phyloP scores from a whole-genome alignment of 2,329 filamentous ascomycete genomes.

The Fusarium setosum region DNA sequence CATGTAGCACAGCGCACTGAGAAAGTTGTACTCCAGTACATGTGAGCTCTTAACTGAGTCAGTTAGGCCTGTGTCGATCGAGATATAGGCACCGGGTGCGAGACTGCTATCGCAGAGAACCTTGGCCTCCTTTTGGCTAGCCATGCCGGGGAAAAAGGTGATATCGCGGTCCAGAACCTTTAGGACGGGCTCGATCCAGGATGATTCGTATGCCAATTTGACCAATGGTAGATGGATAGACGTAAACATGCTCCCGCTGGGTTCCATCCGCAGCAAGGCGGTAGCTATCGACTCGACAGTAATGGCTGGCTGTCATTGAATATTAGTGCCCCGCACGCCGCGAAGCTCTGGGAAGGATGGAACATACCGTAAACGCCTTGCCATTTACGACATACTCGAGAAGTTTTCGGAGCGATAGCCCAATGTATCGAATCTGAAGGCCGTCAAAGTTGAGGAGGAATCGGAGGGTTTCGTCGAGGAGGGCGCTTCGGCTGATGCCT shows the following conservation, averaged over 20 bases:
- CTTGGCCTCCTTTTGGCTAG: conserved; percentile 48
- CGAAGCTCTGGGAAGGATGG: conserved; percentile 15
- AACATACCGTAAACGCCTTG: conserved; percentile 55
- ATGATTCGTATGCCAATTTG: conserved; percentile 67
- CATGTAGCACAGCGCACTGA: conserved; percentile 74
- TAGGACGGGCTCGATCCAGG: conserved; percentile 65
- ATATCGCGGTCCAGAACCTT: conserved; percentile 73
- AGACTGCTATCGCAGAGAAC: conserved; percentile 59
- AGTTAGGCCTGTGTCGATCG: conserved; percentile 67
- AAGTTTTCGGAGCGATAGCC: conserved; percentile 55
- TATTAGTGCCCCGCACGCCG: conserved; percentile 6
- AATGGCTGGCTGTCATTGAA: conserved; percentile 54
- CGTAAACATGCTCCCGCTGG: conserved; percentile 74
- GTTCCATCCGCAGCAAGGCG: conserved; percentile 75
- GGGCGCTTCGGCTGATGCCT: conserved; percentile 43
- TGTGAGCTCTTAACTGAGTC: conserved; percentile 60
- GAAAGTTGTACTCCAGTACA: conserved; percentile 75
- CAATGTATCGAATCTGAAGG: conserved; percentile 64
- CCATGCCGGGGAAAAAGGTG: conserved; percentile 70
- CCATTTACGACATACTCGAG: conserved; percentile 54
- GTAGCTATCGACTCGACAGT: conserved; percentile 58
- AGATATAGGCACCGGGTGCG: conserved; percentile 68
- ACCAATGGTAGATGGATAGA: conserved; percentile 69
- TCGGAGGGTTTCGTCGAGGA: conserved; percentile 55
- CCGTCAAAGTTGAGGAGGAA: conserved; percentile 63